Base-by-base conservation (phyloP, 371 early-diverging fungal species). In the Haplosporangium sp. region DNA sequence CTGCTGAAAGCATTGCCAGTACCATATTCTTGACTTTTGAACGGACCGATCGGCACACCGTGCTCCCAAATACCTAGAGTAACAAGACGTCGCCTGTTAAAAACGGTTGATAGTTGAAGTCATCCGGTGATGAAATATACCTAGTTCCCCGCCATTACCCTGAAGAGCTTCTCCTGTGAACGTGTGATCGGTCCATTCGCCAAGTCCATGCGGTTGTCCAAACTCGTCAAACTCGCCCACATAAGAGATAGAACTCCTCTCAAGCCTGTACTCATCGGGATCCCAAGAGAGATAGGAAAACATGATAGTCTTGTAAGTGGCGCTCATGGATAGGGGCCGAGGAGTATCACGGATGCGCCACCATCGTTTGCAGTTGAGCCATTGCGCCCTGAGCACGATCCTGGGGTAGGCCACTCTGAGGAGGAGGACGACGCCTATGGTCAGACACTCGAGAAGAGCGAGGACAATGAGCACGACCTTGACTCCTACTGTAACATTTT, bases 1-100 rank as follows among this genome's bases (percentile, higher is more conserved):
- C 57, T 70, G 29, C 69, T 57, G 60, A 85, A 85, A 5, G 85
- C 81, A 48, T 83, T 81, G 7, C 86, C 85, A 7, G 86, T 85
- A 13, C 86, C 82, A 20, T 76, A 81, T 21, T 84, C 86, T 60
- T 83, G 77, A 38, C 83, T 79, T 29, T 81, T 73, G 62, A 85
- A 85, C 7, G 85, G 85, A n/a, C 85, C 85, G 56, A 84, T 62
- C 1, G 85, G 85, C 11, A 73, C 43, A 1, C 85, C 85, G 47
- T 86, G 65, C 40, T 83, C 77, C 83, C 83, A 85, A 23, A 81
- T 69, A 18, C 82, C 81, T 81, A 55, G 46, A 12, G 38, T 8
- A 46, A n/a, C n/a, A n/a, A n/a, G n/a, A n/a, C n/a, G n/a, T n/a
- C n/a, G n/a, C n/a, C n/a, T n/a, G n/a, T n/a, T n/a, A 56, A 10